phyloP scores from a whole-genome alignment of 179 eudicot genomes.

The Spergularia azorica region DNA sequence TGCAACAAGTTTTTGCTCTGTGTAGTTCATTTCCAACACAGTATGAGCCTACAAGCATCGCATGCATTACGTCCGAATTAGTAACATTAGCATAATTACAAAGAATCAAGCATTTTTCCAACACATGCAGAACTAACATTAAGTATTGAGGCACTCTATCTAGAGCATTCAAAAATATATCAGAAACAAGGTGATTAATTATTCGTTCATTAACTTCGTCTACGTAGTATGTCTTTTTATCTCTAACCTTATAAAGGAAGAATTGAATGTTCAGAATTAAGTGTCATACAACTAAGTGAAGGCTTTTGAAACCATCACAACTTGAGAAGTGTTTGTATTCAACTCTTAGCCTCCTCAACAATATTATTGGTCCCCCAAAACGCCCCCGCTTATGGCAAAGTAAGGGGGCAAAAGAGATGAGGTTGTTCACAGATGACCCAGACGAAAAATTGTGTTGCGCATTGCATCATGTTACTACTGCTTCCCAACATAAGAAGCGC shows the following conservation, averaged over 20 bases:
- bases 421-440: too few relatives aligned
- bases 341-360: too few relatives aligned
- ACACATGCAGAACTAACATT: neutral
- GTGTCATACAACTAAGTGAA: neutral
- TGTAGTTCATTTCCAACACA: constrained; percentile 94
- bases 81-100: neutral
- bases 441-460: too few relatives aligned
- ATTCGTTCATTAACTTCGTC: neutral
- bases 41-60: constrained; percentile 79
- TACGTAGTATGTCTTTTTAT: neutral
- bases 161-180: neutral
- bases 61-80: constrained; percentile 6
- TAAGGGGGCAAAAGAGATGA: too few relatives aligned
- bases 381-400: too few relatives aligned
- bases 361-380: too few relatives aligned
- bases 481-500: too few relatives aligned
- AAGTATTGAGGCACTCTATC: neutral
- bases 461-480: too few relatives aligned
- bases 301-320: neutral
- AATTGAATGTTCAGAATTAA: neutral
- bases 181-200: neutral
- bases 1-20: constrained; percentile 93
- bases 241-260: constrained; percentile 1
- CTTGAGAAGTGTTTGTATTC: neutral
- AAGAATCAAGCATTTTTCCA: neutral